Percentiles rank a stretch among this genome's conserved stretches.
These are phyloP conservation scores for Penicillium steckii DNA, from an alignment of 495 filamentous ascomycete genomes.

Conservation along the genomic window DNA sequence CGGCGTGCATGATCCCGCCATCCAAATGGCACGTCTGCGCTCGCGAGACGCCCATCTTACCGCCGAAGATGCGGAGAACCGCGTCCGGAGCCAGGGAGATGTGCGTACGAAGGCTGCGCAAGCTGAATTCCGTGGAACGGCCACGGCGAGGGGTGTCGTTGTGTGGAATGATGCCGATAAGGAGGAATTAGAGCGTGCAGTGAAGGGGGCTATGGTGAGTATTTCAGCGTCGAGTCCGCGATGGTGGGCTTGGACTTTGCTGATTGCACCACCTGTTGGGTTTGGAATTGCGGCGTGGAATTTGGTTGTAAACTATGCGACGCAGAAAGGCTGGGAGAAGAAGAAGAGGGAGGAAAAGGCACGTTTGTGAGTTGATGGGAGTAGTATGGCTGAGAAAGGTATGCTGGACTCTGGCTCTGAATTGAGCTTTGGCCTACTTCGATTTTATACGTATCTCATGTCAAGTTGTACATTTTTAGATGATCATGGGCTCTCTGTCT, in stretches of 20 bases:
- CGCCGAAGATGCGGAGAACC: conserved; percentile 74
- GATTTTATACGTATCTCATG: too few species aligned
- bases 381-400: not conserved
- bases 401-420: too few species aligned
- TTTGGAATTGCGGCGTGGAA: conserved; percentile 62
- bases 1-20: conserved; percentile 65
- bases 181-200: conserved; percentile 62
- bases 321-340: conserved; percentile 67
- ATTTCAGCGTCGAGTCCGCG: conserved; percentile 62
- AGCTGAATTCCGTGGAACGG: conserved; percentile 59
- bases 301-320: conserved; percentile 63
- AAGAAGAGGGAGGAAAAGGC: conserved; percentile 65
- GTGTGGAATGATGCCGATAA: conserved; percentile 82
- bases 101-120: conserved; percentile 76
- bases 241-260: conserved; percentile 79
- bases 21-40: conserved; percentile 77
- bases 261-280: conserved; percentile 70
- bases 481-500: too few species aligned
- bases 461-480: too few species aligned
- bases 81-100: conserved; percentile 81
- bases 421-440: too few species aligned
- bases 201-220: conserved; percentile 59
- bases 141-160: conserved; percentile 62
- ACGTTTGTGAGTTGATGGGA: conserved; percentile 48
- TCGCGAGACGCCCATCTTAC: conserved; percentile 70